Evolutionary conservation across 345 rosid species (phyloP), one percentile per base, ranked within the genome.

Genomic region (Stellera chamaejasme): DNA sequence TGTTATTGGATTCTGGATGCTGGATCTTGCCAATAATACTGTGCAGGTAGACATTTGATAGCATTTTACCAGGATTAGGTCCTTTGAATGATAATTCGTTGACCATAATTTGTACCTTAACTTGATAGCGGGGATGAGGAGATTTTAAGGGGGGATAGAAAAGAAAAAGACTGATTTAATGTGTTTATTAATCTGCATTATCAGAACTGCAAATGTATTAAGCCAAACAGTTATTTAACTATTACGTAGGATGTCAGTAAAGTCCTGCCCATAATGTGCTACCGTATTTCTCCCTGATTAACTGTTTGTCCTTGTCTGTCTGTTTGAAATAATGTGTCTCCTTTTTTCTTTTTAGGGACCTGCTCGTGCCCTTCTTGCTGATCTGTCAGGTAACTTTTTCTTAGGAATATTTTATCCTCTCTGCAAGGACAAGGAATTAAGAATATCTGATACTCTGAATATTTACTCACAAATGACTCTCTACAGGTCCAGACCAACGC

Each of bases 331-430:
- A 55, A 60, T 61, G 50, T 36, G 58, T 51, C 59, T 57, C 58
- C 48, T 43, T 11, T 48, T 57, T 61, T 49, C 26, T 14, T 56
- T 73, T 50, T 62, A 92, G 99, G 97, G 91, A 72, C 99, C 99
- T 67, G 97, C 97, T 67, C 99, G 99, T 72, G 96, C 99, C 50
- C 97, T 93, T 73, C 65, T 89, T 54, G 97, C 94, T 54, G 99
- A 93, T 73, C 75, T 93, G 56, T 74, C 96, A 68, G 99, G 96
- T 93, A 46, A 47, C 10, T 32, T 8, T 32, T 1, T 32, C 9
- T 32, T 8, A 32, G 3, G 39, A 32, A 32, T 32, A 4, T 32
- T 32, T 32, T 45, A 36, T 12, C 46, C 11, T 36, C 26, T 43
- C 15, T 54, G 51, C 68, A 47, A 58, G 15, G 39, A 5, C 39